Conservation (phyloP, 2,329 filamentous ascomycete genomes). For the Chaetomium olivaceum region DNA sequence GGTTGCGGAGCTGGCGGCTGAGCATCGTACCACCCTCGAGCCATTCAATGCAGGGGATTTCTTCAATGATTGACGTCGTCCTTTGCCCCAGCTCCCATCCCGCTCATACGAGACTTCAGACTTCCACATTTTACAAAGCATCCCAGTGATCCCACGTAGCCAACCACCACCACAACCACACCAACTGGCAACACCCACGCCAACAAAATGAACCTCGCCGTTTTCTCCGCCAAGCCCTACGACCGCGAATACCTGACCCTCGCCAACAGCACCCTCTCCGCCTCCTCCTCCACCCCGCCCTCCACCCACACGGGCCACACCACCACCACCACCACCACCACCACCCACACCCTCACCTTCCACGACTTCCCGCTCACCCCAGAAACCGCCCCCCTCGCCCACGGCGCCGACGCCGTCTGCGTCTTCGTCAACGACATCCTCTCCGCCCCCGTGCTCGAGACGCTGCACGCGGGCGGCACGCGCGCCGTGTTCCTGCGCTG, state of each 20-base stretch:
- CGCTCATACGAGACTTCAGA: no score
- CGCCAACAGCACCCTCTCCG: conserved; percentile 36
- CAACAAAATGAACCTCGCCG: conserved; percentile 55
- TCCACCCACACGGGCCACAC: conserved; percentile 46
- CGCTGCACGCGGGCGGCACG: conserved; percentile 52
- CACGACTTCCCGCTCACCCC: conserved; percentile 58
- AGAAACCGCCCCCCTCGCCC: conserved; percentile 58
- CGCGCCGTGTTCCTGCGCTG: conserved; percentile 64
- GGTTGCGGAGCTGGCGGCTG: not conserved
- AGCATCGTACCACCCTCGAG: not conserved
- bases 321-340: no score
- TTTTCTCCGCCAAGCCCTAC: conserved; percentile 67
- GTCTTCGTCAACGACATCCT: conserved; percentile 68
- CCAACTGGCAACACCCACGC: not conserved
- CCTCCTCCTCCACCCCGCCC: conserved; percentile 30
- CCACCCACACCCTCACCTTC: conserved; percentile 50
- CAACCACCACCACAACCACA: not conserved
- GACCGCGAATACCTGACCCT: conserved; percentile 57
- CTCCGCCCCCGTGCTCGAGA: conserved; percentile 51
- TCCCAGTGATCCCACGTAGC: no score
- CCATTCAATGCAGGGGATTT: no score
- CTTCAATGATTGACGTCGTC: no score
- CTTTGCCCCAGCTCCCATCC: no score
- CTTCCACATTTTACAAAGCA: no score
- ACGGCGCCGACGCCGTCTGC: conserved; percentile 59